These are phyloP conservation scores for Sugiyamaella japonica DNA, from an alignment of 1,139 yeast genomes.

Conservation along the genomic window DNA sequence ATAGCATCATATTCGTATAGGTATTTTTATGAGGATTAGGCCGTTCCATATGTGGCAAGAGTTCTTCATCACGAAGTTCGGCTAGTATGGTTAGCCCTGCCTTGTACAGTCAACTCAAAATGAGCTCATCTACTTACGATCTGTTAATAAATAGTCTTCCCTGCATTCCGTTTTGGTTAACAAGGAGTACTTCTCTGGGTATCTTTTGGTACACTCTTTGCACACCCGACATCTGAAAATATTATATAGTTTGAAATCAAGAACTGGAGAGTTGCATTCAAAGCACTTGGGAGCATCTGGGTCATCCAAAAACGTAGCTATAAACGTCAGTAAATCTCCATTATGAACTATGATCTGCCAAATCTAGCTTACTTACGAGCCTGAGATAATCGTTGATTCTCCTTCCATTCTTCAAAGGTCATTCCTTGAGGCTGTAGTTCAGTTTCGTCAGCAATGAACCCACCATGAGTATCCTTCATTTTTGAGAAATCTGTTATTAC, in stretches of 20 bases:
- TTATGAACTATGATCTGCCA: too few relatives aligned
- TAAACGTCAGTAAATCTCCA: constrained; percentile 5
- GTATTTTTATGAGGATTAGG: constrained; percentile 93
- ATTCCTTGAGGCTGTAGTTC: constrained; percentile 43
- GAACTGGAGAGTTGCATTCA: constrained; percentile 74
- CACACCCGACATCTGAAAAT: constrained; percentile 78
- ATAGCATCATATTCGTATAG: constrained; percentile 90
- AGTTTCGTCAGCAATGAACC: constrained; percentile 62
- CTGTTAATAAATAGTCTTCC: constrained; percentile 89
- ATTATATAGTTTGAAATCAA: constrained; percentile 69
- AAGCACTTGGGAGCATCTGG: constrained; percentile 71
- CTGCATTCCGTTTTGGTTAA: constrained; percentile 94
- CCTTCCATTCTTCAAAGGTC: constrained; percentile 77
- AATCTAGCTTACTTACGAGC: constrained; percentile 25
- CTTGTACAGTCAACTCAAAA: neutral
- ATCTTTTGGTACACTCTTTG: constrained; percentile 64
- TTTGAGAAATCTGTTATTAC: constrained; percentile 61
- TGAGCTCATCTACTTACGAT: constrained; percentile 43
- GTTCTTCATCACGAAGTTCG: constrained; percentile 67
- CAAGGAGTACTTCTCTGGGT: constrained; percentile 85
- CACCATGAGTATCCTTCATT: constrained; percentile 86
- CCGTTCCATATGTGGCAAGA: constrained; percentile 78
- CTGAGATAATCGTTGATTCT: constrained; percentile 46
- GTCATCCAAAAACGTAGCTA: constrained; percentile 45
- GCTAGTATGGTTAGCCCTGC: constrained; percentile 39